Evolutionary conservation across 192 early-diverging fungal genomes (phyloP).

Genomic region (Diversispora epigaea): DNA sequence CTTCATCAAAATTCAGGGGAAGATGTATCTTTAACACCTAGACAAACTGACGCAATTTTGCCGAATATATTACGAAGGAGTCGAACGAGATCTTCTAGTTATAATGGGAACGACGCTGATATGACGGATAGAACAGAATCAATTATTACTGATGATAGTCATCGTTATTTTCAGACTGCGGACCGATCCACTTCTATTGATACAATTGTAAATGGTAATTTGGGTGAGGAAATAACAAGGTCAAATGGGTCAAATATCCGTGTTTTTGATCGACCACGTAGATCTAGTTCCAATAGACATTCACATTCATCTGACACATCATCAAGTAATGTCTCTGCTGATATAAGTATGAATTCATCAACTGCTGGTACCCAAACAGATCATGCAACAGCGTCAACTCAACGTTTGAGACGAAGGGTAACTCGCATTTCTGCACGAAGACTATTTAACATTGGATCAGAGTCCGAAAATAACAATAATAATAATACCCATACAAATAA

Average conservation of each 20-base stretch:
- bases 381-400: neutral
- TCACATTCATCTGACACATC: neutral
- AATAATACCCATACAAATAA: constrained; percentile 1
- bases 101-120: neutral
- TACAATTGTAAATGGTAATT: constrained; percentile 5
- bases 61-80: constrained; percentile 10
- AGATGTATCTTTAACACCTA: constrained; percentile 14
- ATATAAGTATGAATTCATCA: neutral
- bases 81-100: constrained; percentile 20
- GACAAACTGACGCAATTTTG: constrained; percentile 16
- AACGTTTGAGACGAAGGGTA: constrained; percentile 5
- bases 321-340: neutral
- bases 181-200: neutral
- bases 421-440: constrained; percentile 9
- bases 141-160: neutral
- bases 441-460: neutral
- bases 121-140: neutral
- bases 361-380: constrained; percentile 21
- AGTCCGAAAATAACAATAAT: constrained; percentile 3
- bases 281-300: constrained; percentile 5
- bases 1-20: constrained; percentile 10
- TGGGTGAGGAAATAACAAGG: neutral
- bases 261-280: neutral
- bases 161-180: neutral
- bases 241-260: constrained; percentile 2